Percentiles rank a stretch among this genome's conserved stretches.
These are phyloP conservation scores for Plasmodium adleri DNA, from an alignment of 169 alveolate genomes.

Conservation along the genomic window DNA sequence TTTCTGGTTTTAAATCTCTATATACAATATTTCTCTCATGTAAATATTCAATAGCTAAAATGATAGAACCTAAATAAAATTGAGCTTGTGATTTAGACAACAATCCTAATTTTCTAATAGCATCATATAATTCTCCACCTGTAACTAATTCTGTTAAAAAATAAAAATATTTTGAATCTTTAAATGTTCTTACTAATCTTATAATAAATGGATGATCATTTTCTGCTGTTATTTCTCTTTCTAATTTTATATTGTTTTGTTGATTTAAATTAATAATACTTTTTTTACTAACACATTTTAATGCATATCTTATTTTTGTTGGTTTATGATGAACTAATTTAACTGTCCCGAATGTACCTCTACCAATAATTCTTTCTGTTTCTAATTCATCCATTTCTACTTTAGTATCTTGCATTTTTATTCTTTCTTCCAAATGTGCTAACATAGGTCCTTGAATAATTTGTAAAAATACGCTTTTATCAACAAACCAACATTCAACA, in stretches of 20 bases:
- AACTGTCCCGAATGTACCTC: slow-evolving; percentile 94
- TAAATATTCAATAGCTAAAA: slow-evolving; percentile 92
- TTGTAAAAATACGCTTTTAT: slow-evolving; percentile 89
- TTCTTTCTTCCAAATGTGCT: slow-evolving; percentile 91
- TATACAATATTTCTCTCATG: slow-evolving; percentile 95
- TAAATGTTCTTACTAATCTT: slow-evolving; percentile 92
- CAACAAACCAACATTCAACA: slow-evolving; percentile 91
- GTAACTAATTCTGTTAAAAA: slow-evolving; percentile 94
- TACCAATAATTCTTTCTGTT: slow-evolving; percentile 88
- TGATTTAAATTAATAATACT: slow-evolving; percentile 88
- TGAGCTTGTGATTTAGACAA: slow-evolving; percentile 92
- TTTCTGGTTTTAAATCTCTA: slow-evolving; percentile 98
- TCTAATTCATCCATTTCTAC: slow-evolving; percentile 90
- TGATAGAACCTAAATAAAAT: slow-evolving; percentile 93
- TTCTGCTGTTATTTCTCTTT: slow-evolving; percentile 94
- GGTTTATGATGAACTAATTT: slow-evolving; percentile 89
- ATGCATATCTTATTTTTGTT: slow-evolving; percentile 90
- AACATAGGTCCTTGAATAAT: slow-evolving; percentile 90
- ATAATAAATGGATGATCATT: slow-evolving; percentile 96
- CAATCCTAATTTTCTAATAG: slow-evolving; percentile 92
- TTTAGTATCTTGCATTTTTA: slow-evolving; percentile 91
- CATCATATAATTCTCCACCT: slow-evolving; percentile 96
- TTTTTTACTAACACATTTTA: slow-evolving; percentile 91
- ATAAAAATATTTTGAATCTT: slow-evolving; percentile 91
- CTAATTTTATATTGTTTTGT: slow-evolving; percentile 91